A percentile compares a stretch with the other conserved stretches of the same genome.
phyloP scores from a whole-genome alignment of 2,329 filamentous ascomycete species.

The Coniochaeta prunicola region DNA sequence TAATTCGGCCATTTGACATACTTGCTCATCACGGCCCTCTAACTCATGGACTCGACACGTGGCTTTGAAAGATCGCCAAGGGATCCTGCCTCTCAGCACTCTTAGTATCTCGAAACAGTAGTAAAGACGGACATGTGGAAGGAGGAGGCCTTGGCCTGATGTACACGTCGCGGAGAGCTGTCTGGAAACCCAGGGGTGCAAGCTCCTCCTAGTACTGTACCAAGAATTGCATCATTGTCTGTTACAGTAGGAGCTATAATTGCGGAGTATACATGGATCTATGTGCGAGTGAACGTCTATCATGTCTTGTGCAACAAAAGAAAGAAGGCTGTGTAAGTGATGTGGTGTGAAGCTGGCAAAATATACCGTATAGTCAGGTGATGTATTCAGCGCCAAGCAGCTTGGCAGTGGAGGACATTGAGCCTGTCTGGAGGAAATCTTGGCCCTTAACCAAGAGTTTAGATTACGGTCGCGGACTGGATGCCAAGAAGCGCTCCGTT shows the following conservation, averaged over 20 bases:
- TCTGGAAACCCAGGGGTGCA: no score
- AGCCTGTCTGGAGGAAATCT: neutral
- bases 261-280: no score
- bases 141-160: neutral
- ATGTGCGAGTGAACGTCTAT: no score
- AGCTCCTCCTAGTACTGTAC: no score
- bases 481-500: neutral
- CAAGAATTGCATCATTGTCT: no score
- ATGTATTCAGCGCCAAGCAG: neutral
- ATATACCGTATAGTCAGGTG: neutral
- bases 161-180: no score
- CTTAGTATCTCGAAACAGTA: neutral
- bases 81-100: neutral
- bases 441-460: neutral
- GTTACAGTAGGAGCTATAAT: no score
- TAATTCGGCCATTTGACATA: no score
- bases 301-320: no score
- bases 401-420: neutral
- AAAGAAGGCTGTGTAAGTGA: neutral
- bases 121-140: neutral
- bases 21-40: no score
- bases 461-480: neutral
- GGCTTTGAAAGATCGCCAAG: neutral
- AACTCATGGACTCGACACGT: neutral
- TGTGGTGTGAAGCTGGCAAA: neutral